Conservation (phyloP, 495 filamentous ascomycete species). For the Penicillium parvum region DNA sequence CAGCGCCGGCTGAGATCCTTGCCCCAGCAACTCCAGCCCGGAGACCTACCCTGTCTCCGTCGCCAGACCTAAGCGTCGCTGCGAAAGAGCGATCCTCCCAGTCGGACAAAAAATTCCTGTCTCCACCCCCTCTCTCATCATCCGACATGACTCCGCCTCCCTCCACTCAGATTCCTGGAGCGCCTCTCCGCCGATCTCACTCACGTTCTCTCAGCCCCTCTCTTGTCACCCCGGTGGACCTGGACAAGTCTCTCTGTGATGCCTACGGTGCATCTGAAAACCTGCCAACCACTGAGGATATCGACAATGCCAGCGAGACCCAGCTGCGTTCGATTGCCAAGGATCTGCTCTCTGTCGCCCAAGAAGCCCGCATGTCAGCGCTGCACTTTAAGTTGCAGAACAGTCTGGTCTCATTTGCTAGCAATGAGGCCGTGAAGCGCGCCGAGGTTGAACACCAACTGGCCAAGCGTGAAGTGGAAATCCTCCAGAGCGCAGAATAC, state of each 20-base stretch:
- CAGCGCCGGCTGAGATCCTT: slow-evolving; percentile 37
- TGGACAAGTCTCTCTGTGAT: slow-evolving; percentile 51
- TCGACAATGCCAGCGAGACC: slow-evolving; percentile 54
- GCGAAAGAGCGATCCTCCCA: slow-evolving; percentile 27
- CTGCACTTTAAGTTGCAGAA: slow-evolving; percentile 93
- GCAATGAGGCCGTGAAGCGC: slow-evolving; percentile 77
- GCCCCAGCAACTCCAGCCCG: slow-evolving; percentile 34
- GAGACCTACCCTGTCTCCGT: slow-evolving; percentile 38
- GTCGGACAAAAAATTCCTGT: slow-evolving; percentile 34
- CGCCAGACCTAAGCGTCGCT: slow-evolving; percentile 34
- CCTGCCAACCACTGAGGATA: slow-evolving; percentile 58
- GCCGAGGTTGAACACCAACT: slow-evolving; percentile 92
- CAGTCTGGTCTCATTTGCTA: slow-evolving; percentile 79
- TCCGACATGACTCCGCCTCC: slow-evolving; percentile 68
- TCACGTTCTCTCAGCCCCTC: slow-evolving; percentile 36
- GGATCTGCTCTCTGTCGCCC: slow-evolving; percentile 47
- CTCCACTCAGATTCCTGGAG: slow-evolving; percentile 58
- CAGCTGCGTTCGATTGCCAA: slow-evolving; percentile 59
- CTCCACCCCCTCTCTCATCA: slow-evolving; percentile 38
- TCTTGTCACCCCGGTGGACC: slow-evolving; percentile 54
- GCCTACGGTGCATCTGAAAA: slow-evolving; percentile 47
- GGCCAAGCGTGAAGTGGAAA: slow-evolving; percentile 84
- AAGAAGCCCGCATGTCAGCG: slow-evolving; percentile 71
- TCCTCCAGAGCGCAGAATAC: slow-evolving; percentile 60
- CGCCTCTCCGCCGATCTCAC: slow-evolving; percentile 37